Evolutionary conservation across 2,329 filamentous ascomycete species (phyloP), one percentile per base, ranked within the genome.

Genomic region (Macrophomina phaseolina): DNA sequence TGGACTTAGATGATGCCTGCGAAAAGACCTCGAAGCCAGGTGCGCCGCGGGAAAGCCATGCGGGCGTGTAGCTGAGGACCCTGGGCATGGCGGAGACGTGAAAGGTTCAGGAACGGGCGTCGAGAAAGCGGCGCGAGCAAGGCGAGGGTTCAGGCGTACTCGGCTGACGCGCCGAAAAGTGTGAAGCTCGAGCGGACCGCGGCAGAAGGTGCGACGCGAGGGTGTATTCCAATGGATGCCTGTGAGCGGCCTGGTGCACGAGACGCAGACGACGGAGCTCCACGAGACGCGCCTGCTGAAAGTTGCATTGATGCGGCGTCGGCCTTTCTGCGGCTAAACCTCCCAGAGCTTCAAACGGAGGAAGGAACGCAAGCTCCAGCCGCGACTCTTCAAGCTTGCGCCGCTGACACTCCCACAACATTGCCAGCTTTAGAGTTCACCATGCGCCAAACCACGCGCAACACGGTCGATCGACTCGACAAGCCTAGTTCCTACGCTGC

Each of bases 401-500:
- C 52, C 55, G 55, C 55, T 28, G 38, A n/a, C 46, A 23, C 52
- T 56, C 53, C 23, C 40, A 34, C 65, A 34, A 48, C 56, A 38
- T 5, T 49, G 46, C 30, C 36, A 36, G 7, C 45, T n/a, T 18
- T 9, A 30, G 23, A 36, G 34, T 36, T 38, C 53, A 63, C 38
- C 16, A 87, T 87, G 86, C 78, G 79, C 68, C 75, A 79, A 66
- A 78, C 77, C 51, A 76, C 81, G 69, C 82, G 87, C 75, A 89
- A 85, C 78, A 98, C 95, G 6, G 91, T 98, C 69, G 94, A 98
- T 61, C 87, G 95, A 68, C 88, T 99, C 70, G 95, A 99, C 81
- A 91, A 90, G 80, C 94, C 95, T 18, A 98, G 94, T 78, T 94
- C 94, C 73, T 99, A 99, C 82, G 97, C 94, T 75, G 86, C 89